Evolutionary conservation across 495 filamentous ascomycete species (phyloP), one percentile per base, ranked within the genome.

Genomic region (Rhypophila decipiens): DNA sequence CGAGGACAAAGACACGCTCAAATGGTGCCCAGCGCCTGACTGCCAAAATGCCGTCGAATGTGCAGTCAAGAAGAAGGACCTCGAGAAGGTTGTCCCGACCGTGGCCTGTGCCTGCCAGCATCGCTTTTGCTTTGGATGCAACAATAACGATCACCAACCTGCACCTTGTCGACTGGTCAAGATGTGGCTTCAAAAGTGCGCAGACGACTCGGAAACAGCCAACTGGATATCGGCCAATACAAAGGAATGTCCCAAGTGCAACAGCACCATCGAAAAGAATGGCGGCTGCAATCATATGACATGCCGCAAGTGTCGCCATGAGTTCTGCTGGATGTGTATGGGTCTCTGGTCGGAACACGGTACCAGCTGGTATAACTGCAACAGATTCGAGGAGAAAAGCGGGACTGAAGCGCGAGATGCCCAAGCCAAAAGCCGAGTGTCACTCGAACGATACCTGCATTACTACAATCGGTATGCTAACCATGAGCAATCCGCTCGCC

Each of bases 251-350:
- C 90, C 94, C 0, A 93, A 85, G 61, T 98, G 93, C 67, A 75
- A 84, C 48, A 96, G 93, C 5, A 97, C 94, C 1, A 98, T 98
- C 40, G 93, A 98, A 72, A 98, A 98, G 76, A 98, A 98, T 53
- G 93, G 93, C 15, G 93, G 93, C 4, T 98, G 93, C 69, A 98
- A 98, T 73, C 93, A 98, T 62, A 98, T 98, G 93, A 98, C 93
- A 0, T 98, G 93, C 66, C 80, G 93, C 38, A 98, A 98, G 67
- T 98, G 93, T 73, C 90, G 93, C 58, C 85, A 97, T 61, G 93
- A 98, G 64, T 98, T 98, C 59, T 98, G 93, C 72, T 98, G 93
- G 93, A 96, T 98, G 82, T 98, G 93, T 65, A 98, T 98, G 93
- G 93, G 93, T 1, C 72, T 95, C 8, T 98, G 93, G 93, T 90